Conservation (phyloP, 768 basidiomycete species). For the Amanita thiersii region DNA sequence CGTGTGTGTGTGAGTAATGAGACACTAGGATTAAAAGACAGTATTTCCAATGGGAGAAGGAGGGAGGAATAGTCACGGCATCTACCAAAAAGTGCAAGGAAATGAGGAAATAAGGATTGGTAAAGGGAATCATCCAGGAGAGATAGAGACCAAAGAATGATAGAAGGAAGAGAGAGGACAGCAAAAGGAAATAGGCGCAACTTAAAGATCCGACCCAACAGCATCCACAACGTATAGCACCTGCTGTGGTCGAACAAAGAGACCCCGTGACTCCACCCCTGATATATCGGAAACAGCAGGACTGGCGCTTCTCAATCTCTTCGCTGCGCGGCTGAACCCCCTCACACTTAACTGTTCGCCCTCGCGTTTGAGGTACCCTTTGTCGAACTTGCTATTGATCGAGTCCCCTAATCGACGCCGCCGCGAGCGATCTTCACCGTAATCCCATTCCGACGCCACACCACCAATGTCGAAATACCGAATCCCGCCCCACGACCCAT, state of each 20-base stretch:
- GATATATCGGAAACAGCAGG: constrained; percentile 52
- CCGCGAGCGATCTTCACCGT: constrained; percentile 42
- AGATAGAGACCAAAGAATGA: too few relatives aligned
- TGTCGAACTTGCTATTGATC: constrained; percentile 13
- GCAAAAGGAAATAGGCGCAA: too few relatives aligned
- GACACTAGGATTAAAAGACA: too few relatives aligned
- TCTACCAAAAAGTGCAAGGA: too few relatives aligned
- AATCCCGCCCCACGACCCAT: constrained; percentile 76
- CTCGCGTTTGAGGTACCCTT: constrained; percentile 29
- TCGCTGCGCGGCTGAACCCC: constrained; percentile 44
- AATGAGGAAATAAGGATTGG: too few relatives aligned
- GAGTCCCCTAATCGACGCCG: constrained; percentile 27
- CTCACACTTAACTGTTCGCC: constrained; percentile 33
- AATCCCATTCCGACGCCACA: constrained; percentile 55
- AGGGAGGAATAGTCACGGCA: too few relatives aligned
- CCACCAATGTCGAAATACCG: constrained; percentile 75
- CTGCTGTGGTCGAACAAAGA: constrained; percentile 82
- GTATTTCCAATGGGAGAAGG: too few relatives aligned
- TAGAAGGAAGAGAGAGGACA: too few relatives aligned
- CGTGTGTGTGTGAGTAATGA: too few relatives aligned
- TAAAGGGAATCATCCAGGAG: too few relatives aligned
- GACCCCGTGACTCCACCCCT: constrained; percentile 53
- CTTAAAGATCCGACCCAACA: constrained; percentile 57
- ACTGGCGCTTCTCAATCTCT: constrained; percentile 63
- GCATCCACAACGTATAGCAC: constrained; percentile 85